Conservation (phyloP, 228 moss, liverwort and hornwort species). For the Sphagnum fallax region DNA sequence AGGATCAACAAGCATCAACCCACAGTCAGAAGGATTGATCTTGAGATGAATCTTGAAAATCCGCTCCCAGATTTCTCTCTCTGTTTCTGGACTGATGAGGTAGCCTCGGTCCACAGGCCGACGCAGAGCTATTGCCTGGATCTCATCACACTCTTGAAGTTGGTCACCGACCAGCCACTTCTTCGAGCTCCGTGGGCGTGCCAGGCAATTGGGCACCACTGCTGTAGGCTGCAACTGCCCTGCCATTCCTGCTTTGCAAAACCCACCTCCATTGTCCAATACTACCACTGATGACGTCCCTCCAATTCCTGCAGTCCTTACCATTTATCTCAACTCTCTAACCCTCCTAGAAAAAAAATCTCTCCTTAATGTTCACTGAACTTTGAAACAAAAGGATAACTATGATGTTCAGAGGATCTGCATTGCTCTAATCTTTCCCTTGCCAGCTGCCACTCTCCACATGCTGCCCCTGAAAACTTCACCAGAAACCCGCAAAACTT, state of each 20-base stretch:
- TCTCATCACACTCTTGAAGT: constrained; percentile 66
- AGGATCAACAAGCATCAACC: constrained; percentile 86
- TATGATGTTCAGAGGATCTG: no score
- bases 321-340: constrained; percentile 14
- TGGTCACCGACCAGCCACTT: constrained; percentile 89
- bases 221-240: constrained; percentile 55
- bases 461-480: no score
- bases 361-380: no score
- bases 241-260: constrained; percentile 88
- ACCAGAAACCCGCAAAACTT: no score
- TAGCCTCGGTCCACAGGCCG: constrained; percentile 88
- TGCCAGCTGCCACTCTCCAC: no score
- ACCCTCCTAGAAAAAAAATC: no score
- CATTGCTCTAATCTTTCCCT: no score
- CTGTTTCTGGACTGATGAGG: constrained; percentile 66
- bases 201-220: constrained; percentile 82
- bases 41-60: constrained; percentile 76
- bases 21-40: constrained; percentile 69
- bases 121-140: constrained; percentile 77
- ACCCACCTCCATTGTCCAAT: constrained; percentile 88
- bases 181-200: constrained; percentile 73
- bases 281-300: constrained; percentile 68
- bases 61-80: constrained; percentile 92
- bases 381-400: no score
- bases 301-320: constrained; percentile 43